Base-by-base conservation (phyloP, 2,329 filamentous ascomycete genomes). In the Fusarium oligoseptatum region DNA sequence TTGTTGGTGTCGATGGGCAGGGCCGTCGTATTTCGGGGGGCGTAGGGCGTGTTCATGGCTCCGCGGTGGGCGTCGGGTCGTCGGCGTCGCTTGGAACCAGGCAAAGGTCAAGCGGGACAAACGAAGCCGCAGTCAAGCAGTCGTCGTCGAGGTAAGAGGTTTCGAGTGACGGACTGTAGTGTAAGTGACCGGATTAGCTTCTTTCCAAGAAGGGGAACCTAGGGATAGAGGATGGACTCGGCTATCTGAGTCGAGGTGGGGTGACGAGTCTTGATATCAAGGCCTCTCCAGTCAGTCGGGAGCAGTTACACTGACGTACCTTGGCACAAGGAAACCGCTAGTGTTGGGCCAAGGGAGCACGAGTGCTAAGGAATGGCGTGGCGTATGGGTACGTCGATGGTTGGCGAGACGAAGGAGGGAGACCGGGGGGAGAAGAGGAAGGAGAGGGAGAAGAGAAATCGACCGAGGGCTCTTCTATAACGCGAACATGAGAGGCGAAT, bases 401-500 rank as follows among this genome's bases (percentile, higher is more conserved):
- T 39, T 34, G 37, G 55, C 39, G 68, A 65, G 65, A 63, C 45
- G 60, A 63, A 66, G 43, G 55, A 64, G 62, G 9, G 39, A 45
- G 62, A 61, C 29, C 45, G 32, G n/a, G 32, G 45, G 45, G 56
- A 27, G 27, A 29, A 29, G 70, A 66, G 64, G 72, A 66, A 65
- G 64, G 71, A 64, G 60, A 71, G 56, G 65, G 64, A 69, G 72
- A 75, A 67, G 63, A 73, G 60, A 75, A 70, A 68, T 64, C 62
- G 63, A 69, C 70, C 70, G 67, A 70, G 70, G 71, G 74, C 74
- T 81, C 78, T 80, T 79, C 81, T 83, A 83, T 82, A 81, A 83
- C 77, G 72, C 76, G 75, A 61, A 78, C 82, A 83, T 82, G 77
- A 76, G 74, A 79, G 70, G 73, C 76, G 69, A 57, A 55, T 60